Percentiles rank a stretch among this genome's conserved stretches.
These are phyloP conservation scores for Coemansia furcata DNA, from an alignment of 192 early-diverging fungal genomes.

Conservation along the genomic window DNA sequence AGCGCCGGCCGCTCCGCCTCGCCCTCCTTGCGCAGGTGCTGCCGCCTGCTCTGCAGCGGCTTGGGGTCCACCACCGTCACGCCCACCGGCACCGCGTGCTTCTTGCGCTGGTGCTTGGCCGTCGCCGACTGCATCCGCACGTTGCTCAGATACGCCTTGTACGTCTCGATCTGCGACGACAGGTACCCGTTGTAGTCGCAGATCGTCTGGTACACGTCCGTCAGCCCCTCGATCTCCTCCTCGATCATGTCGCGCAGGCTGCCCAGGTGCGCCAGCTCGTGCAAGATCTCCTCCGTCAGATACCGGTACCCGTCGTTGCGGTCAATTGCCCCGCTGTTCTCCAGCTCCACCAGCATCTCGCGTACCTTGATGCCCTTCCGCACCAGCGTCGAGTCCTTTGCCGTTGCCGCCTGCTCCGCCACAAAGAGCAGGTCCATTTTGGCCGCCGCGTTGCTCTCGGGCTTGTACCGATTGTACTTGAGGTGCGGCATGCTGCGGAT, in stretches of 20 bases:
- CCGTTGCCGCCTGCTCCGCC: slow-evolving; percentile 80
- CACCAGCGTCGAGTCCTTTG: slow-evolving; percentile 83
- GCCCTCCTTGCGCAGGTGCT: slow-evolving; percentile 14
- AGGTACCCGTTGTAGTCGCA: slow-evolving; percentile 93
- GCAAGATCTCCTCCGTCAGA: slow-evolving; percentile 84
- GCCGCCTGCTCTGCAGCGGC: slow-evolving; percentile 39
- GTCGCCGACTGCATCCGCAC: slow-evolving; percentile 67
- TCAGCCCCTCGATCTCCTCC: slow-evolving; percentile 73
- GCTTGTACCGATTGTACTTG: slow-evolving; percentile 44
- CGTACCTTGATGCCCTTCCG: slow-evolving; percentile 94
- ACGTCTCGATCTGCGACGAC: slow-evolving; percentile 83
- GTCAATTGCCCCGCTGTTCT: slow-evolving; percentile 73
- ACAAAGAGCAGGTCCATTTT: slow-evolving; percentile 62
- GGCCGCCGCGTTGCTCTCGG: slow-evolving; percentile 49
- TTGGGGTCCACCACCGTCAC: slow-evolving; percentile 56
- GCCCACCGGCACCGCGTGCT: slow-evolving; percentile 58
- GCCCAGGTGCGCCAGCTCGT: slow-evolving; percentile 88
- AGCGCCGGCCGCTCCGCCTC: slow-evolving; percentile 6
- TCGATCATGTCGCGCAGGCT: slow-evolving; percentile 86
- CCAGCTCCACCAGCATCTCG: slow-evolving; percentile 89
- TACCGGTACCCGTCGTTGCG: slow-evolving; percentile 71
- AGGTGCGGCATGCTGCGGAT: slow-evolving; percentile 84
- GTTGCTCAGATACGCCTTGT: slow-evolving; percentile 93
- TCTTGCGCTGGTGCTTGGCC: slow-evolving; percentile 63
- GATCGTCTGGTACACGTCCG: slow-evolving; percentile 89